Conservation (phyloP, 1,284 basidiomycete species). For the Tylopilus sp. region DNA sequence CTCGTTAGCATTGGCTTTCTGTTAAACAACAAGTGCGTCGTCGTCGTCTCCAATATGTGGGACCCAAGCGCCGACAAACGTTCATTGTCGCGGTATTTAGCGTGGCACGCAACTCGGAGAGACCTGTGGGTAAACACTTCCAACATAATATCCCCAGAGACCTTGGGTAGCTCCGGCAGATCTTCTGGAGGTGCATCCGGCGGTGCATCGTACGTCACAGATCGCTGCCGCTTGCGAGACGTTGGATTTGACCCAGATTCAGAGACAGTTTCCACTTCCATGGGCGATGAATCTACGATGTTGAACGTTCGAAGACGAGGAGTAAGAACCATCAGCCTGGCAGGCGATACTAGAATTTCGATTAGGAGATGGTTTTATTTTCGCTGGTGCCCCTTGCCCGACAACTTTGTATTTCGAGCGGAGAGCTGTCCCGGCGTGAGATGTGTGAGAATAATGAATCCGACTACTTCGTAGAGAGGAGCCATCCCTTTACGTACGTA, state of each 20-base stretch:
- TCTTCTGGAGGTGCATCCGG: constrained; percentile 42
- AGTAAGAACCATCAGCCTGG: constrained; percentile 46
- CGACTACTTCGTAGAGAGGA: constrained; percentile 31
- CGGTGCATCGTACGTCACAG: constrained; percentile 39
- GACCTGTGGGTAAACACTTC: constrained; percentile 77
- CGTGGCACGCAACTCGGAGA: constrained; percentile 58
- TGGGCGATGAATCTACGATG: constrained; percentile 45
- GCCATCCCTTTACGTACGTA: constrained; percentile 40
- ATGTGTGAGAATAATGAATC: constrained; percentile 33
- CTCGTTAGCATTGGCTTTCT: constrained; percentile 64
- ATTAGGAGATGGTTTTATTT: constrained; percentile 27
- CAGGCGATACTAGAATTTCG: constrained; percentile 20
- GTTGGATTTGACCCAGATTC: constrained; percentile 38
- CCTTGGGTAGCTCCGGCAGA: constrained; percentile 53
- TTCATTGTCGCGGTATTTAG: constrained; percentile 67
- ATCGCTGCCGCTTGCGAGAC: constrained; percentile 46
- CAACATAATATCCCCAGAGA: constrained; percentile 65
- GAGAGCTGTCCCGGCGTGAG: constrained; percentile 25
- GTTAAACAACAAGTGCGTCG: constrained; percentile 63
- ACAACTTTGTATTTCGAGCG: constrained; percentile 23
- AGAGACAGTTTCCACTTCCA: constrained; percentile 44
- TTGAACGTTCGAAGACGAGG: constrained; percentile 48
- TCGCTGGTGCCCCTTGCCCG: constrained; percentile 22
- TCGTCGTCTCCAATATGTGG: constrained; percentile 60
- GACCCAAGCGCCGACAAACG: constrained; percentile 66